phyloP scores from a whole-genome alignment of 2,329 filamentous ascomycete genomes.

The Apiospora saccharicola region DNA sequence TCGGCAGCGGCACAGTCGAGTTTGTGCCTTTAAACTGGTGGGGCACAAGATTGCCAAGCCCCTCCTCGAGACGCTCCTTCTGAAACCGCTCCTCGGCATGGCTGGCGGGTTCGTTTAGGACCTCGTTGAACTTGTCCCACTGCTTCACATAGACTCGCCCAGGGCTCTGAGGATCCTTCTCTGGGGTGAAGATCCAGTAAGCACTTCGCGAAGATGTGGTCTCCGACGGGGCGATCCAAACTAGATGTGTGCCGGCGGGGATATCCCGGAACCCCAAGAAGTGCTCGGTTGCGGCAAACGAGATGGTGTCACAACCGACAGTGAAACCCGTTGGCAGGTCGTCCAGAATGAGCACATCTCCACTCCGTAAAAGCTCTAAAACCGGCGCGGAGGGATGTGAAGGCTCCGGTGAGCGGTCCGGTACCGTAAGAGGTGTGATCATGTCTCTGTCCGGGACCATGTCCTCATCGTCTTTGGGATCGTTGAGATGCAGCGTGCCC shows the following conservation, averaged over 20 bases:
- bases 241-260: constrained; percentile 63
- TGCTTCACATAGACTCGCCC: constrained; percentile 45
- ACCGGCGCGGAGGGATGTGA: constrained; percentile 34
- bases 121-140: constrained; percentile 62
- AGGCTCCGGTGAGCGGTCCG: constrained; percentile 31
- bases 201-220: constrained; percentile 60
- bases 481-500: constrained; percentile 34
- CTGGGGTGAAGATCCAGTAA: constrained; percentile 61
- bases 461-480: constrained; percentile 25
- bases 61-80: constrained; percentile 47
- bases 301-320: constrained; percentile 61
- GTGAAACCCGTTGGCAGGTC: constrained; percentile 59
- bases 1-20: constrained; percentile 28
- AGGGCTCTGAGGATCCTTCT: constrained; percentile 38
- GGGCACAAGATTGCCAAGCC: constrained; percentile 52
- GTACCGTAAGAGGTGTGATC: constrained; percentile 30
- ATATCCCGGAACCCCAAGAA: constrained; percentile 64
- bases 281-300: constrained; percentile 52
- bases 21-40: constrained; percentile 48
- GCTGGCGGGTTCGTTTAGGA: constrained; percentile 56
- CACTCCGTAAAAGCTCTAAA: constrained; percentile 42
- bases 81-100: constrained; percentile 55
- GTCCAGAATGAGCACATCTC: constrained; percentile 61
- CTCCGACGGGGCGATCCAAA: constrained; percentile 62
- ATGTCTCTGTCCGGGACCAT: constrained; percentile 20